Evolutionary conservation across 2,329 filamentous ascomycete species (phyloP), one percentile per base, ranked within the genome.

Genomic region (Seiridium cupressi): DNA sequence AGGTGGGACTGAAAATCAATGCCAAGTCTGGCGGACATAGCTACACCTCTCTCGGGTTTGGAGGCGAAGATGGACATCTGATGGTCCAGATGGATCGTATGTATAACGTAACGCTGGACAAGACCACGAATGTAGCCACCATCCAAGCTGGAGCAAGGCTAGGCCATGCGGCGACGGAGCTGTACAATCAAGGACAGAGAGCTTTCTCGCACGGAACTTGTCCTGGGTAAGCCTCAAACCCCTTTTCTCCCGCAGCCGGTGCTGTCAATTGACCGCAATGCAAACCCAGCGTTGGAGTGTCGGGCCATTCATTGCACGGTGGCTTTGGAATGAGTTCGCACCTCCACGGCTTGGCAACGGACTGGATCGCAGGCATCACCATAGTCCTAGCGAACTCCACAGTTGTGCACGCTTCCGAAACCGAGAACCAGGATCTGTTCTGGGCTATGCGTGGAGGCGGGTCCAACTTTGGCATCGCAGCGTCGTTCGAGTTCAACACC

Each of bases 21-120:
- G 75, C 79, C 18, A 78, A 77, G 63, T 72, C 74, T 42, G 80
- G 80, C 40, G 80, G 80, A n/a, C 80, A 82, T 64, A 80, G 77
- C 4, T 83, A 81, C 65, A 78, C 77, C 26, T 77, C 75, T 9
- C 76, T 74, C 62, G 77, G 76, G 56, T 73, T 77, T 6, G 78
- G 78, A 44, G 79, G 79, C 8, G 73, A 78, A 61, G 73, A 81
- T 58, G 80, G 79, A 1, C 72, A 74, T 58, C 73, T 81, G 61
- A 73, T 81, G 55, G 75, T 82, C 57, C 73, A 79, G 65, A 70
- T 82, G 31, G 72, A 79, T 63, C 68, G 74, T 35, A 76, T 82
- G 65, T 74, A 77, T 59, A 70, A 73, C 3, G 73, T 81, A 18
- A 70, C 71, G 13, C 66, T 80, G 5, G 72, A 81, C 59, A 65